Evolutionary conservation across 495 filamentous ascomycete species (phyloP), one percentile per base, ranked within the genome.

Genomic region (Aspergillus heteromorphus): DNA sequence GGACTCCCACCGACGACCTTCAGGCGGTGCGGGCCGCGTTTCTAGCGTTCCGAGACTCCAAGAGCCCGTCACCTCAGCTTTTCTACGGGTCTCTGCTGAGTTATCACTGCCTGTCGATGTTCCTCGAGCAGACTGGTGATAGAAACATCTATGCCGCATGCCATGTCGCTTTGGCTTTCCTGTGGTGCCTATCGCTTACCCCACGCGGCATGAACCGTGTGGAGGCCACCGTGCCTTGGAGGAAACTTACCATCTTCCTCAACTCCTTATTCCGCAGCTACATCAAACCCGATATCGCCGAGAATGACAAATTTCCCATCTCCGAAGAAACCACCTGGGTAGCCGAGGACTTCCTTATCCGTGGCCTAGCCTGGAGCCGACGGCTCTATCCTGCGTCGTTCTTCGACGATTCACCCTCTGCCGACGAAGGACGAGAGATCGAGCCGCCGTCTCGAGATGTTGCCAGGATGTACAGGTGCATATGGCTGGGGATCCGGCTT

Each of bases 301-400:
- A 83, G 45, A 61, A 63, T 25, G 63, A 76, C 31, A 57, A 59
- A 0, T 87, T 88, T 43, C 85, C 81, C 0, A 56, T 64, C 42
- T 64, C 75, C 6, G 73, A 83, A 2, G 78, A 83, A 40, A 72
- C 62, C 7, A 73, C 80, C n/a, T 89, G 89, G 4, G 65, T 96
- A 0, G 85, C 89, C 0, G 93, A 97, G 57, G 93, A 98, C 57
- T 96, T 83, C 55, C 74, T 84, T 0, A 82, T 95, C 51, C 80
- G 87, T 5, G 93, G 92, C 0, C 79, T 92, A 17, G 62, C 85
- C 3, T 96, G 86, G 83, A 81, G 79, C 4, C 77, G 83, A 40
- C 63, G 70, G 9, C 88, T 91, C 53, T 93, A 84, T 51, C 88
- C 89, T 0, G 57, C 72, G 0, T 65, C 72, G 1, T 96, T 86